Evolutionary conservation across 2,329 filamentous ascomycete genomes (phyloP), one percentile per base, ranked within the genome.

Genomic region (Fusarium compactum): DNA sequence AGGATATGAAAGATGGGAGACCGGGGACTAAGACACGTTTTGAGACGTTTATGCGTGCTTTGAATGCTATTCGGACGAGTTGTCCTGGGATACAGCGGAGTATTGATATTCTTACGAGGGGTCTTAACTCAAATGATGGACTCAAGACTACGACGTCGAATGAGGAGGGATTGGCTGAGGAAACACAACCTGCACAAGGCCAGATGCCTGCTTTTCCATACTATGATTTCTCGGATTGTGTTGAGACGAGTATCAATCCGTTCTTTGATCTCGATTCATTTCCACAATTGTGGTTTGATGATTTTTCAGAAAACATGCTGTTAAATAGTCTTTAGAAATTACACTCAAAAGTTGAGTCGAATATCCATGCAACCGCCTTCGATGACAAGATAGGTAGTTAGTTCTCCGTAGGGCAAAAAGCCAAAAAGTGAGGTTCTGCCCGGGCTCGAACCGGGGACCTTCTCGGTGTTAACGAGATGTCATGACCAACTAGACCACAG

Each of bases 121-220:
- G 56, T 0, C 40, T 59, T 0, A 18, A 9, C 3, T 32, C 3
- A 9, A 25, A 9, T 8, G 30, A 25, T 5, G 20, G 22, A 8
- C 10, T 4, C 0, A 46, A 20, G 2, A 20, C 4, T 5, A 2
- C 18, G 1, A 2, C 8, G 11, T 4, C 12, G 2, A 11, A 15
- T n/a, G 24, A 27, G 25, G 2, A 4, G 8, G 16, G 11, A 5
- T 3, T 5, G 8, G 10, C 1, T 9, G 24, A 27, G 24, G 24
- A 8, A 7, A 3, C 7, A 4, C 18, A 15, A 11, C 7, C 22
- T 25, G 24, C 4, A 2, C 22, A 20, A 15, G 8, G 32, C 6
- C 48, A 56, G 8, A 58, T 58, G 10, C 50, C 56, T 10, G 50
- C 38, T 6, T 59, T 59, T 3, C 56, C 50, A 5, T 59, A 59